Conservation (phyloP, 2,329 filamentous ascomycete species). For the Neospermospora avenae region DNA sequence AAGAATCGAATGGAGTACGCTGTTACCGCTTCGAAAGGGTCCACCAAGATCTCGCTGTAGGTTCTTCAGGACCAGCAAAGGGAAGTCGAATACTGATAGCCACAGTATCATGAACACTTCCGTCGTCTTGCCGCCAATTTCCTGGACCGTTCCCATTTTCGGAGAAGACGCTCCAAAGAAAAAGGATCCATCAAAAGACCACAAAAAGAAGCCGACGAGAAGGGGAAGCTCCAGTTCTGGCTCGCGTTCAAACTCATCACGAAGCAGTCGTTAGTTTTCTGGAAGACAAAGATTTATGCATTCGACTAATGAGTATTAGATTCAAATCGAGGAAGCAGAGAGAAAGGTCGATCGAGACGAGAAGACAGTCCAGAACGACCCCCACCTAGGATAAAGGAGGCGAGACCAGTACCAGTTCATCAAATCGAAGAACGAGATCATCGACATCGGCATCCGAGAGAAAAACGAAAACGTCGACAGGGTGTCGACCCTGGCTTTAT, state of each 20-base stretch:
- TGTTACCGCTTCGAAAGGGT: constrained; percentile 9
- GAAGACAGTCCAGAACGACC: background rate
- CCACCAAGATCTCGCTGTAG: constrained; percentile 15
- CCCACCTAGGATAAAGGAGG: background rate
- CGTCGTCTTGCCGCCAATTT: constrained; percentile 6
- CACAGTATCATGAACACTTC: constrained; percentile 14
- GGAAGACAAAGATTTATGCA: no score
- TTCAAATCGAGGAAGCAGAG: constrained; percentile 1
- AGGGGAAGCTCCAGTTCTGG: background rate
- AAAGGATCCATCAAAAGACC: background rate
- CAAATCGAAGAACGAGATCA: constrained; percentile 3
- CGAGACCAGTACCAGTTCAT: background rate
- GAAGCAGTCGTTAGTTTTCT: background rate
- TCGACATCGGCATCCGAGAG: background rate
- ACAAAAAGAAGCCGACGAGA: background rate
- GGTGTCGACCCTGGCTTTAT: background rate
- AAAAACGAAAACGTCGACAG: background rate
- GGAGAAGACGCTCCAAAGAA: background rate
- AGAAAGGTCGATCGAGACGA: background rate
- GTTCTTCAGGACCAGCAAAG: background rate
- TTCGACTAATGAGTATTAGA: background rate
- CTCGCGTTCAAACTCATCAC: background rate
- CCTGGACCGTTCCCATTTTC: constrained; percentile 3
- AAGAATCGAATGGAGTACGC: constrained; percentile 18
- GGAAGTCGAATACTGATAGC: background rate